phyloP scores from a whole-genome alignment of 257 asterid species.

The Rubia yunnanensis region DNA sequence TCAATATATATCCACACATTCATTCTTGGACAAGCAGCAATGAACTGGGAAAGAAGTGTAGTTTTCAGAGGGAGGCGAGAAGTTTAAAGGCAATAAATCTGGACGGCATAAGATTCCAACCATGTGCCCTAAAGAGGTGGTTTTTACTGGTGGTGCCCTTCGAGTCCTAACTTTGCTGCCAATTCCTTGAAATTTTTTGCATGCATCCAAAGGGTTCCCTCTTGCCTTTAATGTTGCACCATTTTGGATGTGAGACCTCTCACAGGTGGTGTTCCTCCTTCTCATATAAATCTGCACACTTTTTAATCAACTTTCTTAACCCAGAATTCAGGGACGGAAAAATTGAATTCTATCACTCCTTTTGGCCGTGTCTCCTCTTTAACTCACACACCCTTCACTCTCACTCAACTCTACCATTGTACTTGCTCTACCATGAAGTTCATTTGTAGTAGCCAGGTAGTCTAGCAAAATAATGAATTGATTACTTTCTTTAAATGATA shows the following conservation, averaged over 20 bases:
- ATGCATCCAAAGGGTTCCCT: background rate
- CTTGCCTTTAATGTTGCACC: background rate
- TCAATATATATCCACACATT: background rate
- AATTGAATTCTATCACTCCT: too few species aligned
- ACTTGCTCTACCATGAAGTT: too few species aligned
- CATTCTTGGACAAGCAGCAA: background rate
- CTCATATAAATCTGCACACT: too few species aligned
- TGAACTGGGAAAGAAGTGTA: background rate
- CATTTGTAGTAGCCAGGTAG: too few species aligned
- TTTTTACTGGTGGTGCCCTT: background rate
- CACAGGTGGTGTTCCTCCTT: too few species aligned
- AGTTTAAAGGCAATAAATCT: background rate
- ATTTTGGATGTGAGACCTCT: background rate
- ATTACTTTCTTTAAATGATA: too few species aligned
- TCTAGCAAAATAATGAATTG: too few species aligned
- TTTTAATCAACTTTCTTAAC: too few species aligned
- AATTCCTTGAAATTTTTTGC: conserved; percentile 9
- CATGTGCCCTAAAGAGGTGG: background rate
- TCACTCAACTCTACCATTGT: too few species aligned
- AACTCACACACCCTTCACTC: too few species aligned
- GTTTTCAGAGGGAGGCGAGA: background rate
- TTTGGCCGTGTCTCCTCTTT: too few species aligned
- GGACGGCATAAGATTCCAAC: conserved; percentile 14
- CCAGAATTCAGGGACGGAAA: too few species aligned
- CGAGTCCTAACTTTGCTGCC: background rate